Percentiles rank a stretch among this genome's conserved stretches.
Conservation (phyloP, 2,329 filamentous ascomycete species). For the Aspergillus phoenicis region DNA sequence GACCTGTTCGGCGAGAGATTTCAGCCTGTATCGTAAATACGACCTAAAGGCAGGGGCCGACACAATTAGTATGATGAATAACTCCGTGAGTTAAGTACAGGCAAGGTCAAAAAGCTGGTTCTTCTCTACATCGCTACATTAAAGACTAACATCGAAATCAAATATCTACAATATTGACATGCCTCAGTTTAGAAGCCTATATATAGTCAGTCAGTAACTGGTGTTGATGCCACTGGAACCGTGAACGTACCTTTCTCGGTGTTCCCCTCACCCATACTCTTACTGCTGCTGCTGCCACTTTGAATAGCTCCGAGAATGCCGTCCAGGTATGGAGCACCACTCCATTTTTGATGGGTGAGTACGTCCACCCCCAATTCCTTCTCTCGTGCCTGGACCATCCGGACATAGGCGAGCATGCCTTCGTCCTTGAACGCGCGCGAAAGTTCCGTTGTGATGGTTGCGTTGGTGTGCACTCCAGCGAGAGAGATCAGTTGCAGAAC, state of each 20-base stretch:
- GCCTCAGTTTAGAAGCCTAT: background rate
- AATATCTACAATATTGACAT: background rate
- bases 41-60: background rate
- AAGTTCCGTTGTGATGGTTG: constrained; percentile 71
- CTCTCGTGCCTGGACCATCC: constrained; percentile 83
- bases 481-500: constrained; percentile 66
- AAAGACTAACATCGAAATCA: background rate
- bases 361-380: constrained; percentile 91
- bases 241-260: constrained; percentile 64
- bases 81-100: background rate
- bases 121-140: background rate
- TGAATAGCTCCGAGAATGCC: constrained; percentile 88
- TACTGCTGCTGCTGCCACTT: constrained; percentile 84
- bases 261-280: constrained; percentile 93
- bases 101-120: background rate
- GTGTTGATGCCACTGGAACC: too few species aligned
- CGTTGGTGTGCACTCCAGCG: constrained; percentile 65
- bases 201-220: background rate
- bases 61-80: background rate
- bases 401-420: constrained; percentile 97
- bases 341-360: constrained; percentile 87
- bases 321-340: constrained; percentile 75
- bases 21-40: background rate
- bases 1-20: background rate
- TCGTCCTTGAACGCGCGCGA: constrained; percentile 81